phyloP scores from a whole-genome alignment of 1,284 basidiomycete genomes.

The Cerioporus squamosus region DNA sequence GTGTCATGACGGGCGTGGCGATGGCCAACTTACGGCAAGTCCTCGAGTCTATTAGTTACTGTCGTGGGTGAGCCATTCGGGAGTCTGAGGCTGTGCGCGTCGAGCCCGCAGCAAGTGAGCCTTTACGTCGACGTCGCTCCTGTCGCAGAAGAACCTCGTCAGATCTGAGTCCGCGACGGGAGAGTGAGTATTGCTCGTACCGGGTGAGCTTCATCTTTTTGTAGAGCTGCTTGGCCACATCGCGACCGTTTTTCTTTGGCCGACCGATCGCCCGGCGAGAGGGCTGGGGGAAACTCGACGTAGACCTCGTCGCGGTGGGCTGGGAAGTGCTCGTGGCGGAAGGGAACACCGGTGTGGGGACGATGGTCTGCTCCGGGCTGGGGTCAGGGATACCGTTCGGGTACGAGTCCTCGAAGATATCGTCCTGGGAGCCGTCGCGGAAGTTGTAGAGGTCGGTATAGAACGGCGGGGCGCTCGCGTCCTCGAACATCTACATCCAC shows the following conservation, averaged over 20 bases:
- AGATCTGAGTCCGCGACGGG: background rate
- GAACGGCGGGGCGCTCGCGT: conserved; percentile 54
- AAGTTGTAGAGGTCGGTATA: conserved; percentile 68
- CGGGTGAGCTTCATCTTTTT: background rate
- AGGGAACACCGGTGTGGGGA: conserved; percentile 18
- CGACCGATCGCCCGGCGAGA: background rate
- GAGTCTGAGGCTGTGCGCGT: background rate
- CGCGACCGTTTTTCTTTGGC: background rate
- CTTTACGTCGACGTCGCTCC: background rate
- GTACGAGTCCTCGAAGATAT: conserved; percentile 60
- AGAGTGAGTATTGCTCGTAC: background rate
- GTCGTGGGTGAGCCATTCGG: conserved; percentile 3
- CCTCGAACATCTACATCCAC: conserved; percentile 56
- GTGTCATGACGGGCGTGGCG: background rate
- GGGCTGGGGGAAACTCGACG: background rate
- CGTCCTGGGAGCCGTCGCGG: conserved; percentile 62
- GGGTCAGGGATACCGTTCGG: conserved; percentile 28
- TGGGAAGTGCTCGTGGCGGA: background rate
- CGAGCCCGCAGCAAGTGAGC: background rate
- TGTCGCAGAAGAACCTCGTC: background rate
- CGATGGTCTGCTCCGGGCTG: conserved; percentile 22
- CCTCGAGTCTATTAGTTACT: background rate
- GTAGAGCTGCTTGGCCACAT: background rate
- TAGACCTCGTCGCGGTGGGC: background rate
- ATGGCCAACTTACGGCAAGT: background rate